phyloP scores from a whole-genome alignment of 2,329 filamentous ascomycete genomes.

The Fusarium virguliforme region DNA sequence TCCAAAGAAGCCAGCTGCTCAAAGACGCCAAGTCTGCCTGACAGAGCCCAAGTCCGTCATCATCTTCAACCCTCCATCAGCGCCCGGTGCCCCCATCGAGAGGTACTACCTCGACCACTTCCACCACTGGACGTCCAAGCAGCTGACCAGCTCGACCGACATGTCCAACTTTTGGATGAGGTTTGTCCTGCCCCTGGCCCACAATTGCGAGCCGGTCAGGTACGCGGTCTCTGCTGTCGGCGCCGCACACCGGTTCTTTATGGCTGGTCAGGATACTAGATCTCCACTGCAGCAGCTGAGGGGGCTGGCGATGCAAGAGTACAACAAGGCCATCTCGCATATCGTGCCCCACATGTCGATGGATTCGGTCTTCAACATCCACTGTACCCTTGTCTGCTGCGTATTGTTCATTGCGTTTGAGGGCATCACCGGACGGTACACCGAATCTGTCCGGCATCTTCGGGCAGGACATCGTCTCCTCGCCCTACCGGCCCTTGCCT shows the following conservation, averaged over 20 bases:
- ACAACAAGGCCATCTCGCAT: slow-evolving; percentile 43
- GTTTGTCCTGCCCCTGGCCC: slow-evolving; percentile 35
- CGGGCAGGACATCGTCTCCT: slow-evolving; percentile 37
- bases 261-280: slow-evolving; percentile 31
- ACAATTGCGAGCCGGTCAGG: slow-evolving; percentile 31
- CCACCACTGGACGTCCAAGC: slow-evolving; percentile 38
- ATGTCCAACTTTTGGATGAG: slow-evolving; percentile 37
- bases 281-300: slow-evolving; percentile 39
- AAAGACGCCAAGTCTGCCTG: neutral
- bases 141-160: slow-evolving; percentile 29
- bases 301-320: slow-evolving; percentile 42
- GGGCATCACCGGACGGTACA: slow-evolving; percentile 43
- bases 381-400: slow-evolving; percentile 44
- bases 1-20: slow-evolving; percentile 21
- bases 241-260: slow-evolving; percentile 38
- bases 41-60: slow-evolving; percentile 8
- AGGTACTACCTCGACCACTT: slow-evolving; percentile 44
- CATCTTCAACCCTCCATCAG: slow-evolving; percentile 11
- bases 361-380: slow-evolving; percentile 27
- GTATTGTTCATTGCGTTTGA: slow-evolving; percentile 47
- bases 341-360: slow-evolving; percentile 41
- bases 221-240: slow-evolving; percentile 40
- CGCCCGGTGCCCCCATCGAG: slow-evolving; percentile 29
- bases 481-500: slow-evolving; percentile 4
- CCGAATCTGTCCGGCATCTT: slow-evolving; percentile 43